Conservation (phyloP, 148 eudicot genomes). For the Selenicereus undatus region DNA sequence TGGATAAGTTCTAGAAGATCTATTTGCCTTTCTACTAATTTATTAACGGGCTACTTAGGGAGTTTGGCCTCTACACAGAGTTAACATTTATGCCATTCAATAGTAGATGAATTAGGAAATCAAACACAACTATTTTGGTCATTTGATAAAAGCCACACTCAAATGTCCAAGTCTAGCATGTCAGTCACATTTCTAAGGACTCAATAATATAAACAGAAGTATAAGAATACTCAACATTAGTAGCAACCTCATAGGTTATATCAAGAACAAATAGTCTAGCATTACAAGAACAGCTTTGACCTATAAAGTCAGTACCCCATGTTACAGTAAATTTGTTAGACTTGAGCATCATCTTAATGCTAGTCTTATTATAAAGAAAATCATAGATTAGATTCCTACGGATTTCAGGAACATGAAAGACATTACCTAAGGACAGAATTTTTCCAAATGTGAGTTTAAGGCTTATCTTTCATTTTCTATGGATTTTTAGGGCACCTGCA, state of each 20-base stretch:
- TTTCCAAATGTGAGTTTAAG: not conserved
- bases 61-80: not conserved
- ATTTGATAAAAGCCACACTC: not conserved
- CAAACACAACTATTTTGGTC: not conserved
- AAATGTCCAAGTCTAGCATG: conserved; percentile 8
- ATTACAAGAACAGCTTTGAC: conserved; percentile 5
- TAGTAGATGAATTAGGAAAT: not conserved
- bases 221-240: not conserved
- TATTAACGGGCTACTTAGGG: not conserved
- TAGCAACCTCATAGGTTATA: not conserved
- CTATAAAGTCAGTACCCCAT: not conserved
- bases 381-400: not conserved
- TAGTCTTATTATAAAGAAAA: not conserved
- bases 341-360: not conserved
- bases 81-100: not conserved
- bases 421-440: not conserved
- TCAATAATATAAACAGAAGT: conserved; percentile 5
- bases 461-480: not conserved
- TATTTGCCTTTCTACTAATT: not conserved
- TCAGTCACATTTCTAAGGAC: not conserved
- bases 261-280: not conserved
- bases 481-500: no score
- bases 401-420: not conserved
- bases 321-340: not conserved
- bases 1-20: not conserved